Evolutionary conservation across 176 grass and related monocot species (phyloP).

Genomic region (Raddia guianensis): DNA sequence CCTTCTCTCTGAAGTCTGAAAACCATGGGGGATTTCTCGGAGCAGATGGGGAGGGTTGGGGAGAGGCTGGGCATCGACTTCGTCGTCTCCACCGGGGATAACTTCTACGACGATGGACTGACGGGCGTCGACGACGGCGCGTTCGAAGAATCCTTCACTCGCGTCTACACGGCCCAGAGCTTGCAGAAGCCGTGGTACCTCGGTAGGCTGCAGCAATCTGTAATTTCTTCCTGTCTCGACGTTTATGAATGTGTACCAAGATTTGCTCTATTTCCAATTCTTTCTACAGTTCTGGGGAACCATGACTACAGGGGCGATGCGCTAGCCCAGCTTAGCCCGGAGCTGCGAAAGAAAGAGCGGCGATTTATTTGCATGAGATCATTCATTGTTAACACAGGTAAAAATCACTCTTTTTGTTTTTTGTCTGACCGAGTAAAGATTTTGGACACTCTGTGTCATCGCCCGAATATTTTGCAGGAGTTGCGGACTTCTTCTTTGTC

Average conservation of each 20-base stretch:
- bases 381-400: slow-evolving; percentile 76
- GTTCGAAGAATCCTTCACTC: slow-evolving; percentile 72
- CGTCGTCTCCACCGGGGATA: slow-evolving; percentile 88
- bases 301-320: slow-evolving; percentile 84
- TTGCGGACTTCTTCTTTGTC: slow-evolving; percentile 82
- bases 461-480: slow-evolving; percentile 36
- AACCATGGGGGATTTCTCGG: neutral
- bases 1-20: too few species aligned
- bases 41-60: slow-evolving; percentile 75
- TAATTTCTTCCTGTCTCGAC: neutral
- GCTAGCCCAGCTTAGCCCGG: slow-evolving; percentile 60
- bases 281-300: slow-evolving; percentile 72
- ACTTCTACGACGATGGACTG: slow-evolving; percentile 76
- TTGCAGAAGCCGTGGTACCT: slow-evolving; percentile 82
- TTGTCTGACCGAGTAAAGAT: neutral
- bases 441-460: neutral
- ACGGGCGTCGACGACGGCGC: slow-evolving; percentile 56
- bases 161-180: slow-evolving; percentile 73
- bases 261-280: too few species aligned
- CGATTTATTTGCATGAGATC: slow-evolving; percentile 90
- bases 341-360: slow-evolving; percentile 53
- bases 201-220: slow-evolving; percentile 31
- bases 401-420: neutral
- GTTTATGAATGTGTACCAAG: neutral
- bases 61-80: slow-evolving; percentile 72